phyloP scores from a whole-genome alignment of 2,329 filamentous ascomycete species.

The Cercospora canescens region DNA sequence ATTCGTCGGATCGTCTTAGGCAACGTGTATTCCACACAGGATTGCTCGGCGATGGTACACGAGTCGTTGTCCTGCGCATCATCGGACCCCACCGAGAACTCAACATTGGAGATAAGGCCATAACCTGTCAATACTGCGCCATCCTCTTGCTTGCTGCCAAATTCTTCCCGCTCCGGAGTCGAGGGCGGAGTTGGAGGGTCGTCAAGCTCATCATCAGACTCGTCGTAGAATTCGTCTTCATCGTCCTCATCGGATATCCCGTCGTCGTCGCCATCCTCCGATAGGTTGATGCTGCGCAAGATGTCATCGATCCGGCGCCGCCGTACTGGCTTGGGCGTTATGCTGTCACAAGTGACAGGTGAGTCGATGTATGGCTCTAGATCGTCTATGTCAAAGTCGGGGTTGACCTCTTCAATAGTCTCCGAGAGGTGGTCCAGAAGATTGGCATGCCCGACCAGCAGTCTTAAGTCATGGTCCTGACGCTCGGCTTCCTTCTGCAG shows the following conservation, averaged over 20 bases:
- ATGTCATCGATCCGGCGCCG: conserved; percentile 2
- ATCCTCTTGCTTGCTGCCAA: neutral
- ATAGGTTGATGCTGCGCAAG: neutral
- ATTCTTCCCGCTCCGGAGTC: neutral
- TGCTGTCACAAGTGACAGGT: neutral
- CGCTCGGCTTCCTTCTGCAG: conserved; percentile 4
- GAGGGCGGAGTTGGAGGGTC: neutral
- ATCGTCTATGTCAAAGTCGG: conserved; percentile 1
- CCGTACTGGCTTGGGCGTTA: neutral
- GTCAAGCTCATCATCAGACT: conserved; percentile 2
- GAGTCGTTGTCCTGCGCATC: neutral
- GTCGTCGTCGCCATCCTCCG: neutral
- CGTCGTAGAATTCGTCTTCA: neutral
- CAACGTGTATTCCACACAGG: neutral
- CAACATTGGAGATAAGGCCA: neutral
- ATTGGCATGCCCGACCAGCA: conserved; percentile 8
- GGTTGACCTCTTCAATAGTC: conserved; percentile 1
- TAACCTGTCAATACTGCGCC: neutral
- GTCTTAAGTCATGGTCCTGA: conserved; percentile 3
- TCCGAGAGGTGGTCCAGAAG: conserved; percentile 6
- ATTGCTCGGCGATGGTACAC: neutral
- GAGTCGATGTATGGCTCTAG: neutral
- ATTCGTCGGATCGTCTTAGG: neutral
- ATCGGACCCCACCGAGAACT: neutral
- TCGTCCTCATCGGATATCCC: neutral